phyloP scores from a whole-genome alignment of 225 moss, liverwort and hornwort genomes.

The Rhytidiadelphus loreus region DNA sequence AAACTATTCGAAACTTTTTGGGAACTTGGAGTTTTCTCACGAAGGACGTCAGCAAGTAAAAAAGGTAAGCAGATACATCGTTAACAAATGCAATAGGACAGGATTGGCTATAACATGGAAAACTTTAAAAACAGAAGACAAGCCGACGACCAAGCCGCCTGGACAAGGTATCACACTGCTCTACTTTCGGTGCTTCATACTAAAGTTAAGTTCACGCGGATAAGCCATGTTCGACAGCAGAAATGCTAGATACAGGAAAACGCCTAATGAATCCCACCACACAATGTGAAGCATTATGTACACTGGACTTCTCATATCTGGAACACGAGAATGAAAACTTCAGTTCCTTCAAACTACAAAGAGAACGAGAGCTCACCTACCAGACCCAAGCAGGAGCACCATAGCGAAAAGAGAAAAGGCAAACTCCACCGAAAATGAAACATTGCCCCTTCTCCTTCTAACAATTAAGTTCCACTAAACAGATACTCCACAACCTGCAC shows the following conservation, averaged over 20 bases:
- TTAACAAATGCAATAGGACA: no score
- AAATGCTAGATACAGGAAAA: not conserved
- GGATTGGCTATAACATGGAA: no score
- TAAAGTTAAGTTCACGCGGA: no score
- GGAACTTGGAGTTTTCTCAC: not conserved
- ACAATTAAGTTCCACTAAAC: no score
- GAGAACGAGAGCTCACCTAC: not conserved
- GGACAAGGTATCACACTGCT: no score
- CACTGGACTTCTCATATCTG: not conserved
- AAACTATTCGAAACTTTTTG: no score
- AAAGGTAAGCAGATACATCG: not conserved
- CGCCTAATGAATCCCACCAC: not conserved
- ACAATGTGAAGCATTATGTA: not conserved
- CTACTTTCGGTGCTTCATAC: no score
- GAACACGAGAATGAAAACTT: not conserved
- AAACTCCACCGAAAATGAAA: no score
- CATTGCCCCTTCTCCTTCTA: no score
- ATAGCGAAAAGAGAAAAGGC: not conserved
- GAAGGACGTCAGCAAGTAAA: not conserved
- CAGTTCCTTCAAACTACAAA: not conserved
- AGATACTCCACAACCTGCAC: no score
- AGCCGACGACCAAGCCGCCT: no score
- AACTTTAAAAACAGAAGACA: conserved; percentile 37
- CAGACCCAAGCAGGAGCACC: not conserved
- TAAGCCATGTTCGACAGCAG: no score